Conservation (phyloP, 345 rosid species). For the Gossypium ekmanianum region DNA sequence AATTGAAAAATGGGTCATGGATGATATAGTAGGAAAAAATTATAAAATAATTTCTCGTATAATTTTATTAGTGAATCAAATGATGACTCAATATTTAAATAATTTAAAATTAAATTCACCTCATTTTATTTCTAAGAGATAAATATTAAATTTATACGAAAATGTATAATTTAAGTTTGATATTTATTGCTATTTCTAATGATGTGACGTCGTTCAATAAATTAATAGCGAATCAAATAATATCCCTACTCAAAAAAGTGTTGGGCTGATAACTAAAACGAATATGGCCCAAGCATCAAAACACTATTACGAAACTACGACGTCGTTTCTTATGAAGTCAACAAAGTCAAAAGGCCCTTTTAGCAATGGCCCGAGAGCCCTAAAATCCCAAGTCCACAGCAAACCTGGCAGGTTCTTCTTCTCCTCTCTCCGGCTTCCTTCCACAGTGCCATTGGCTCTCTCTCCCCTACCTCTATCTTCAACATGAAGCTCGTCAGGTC, state of each 20-base stretch:
- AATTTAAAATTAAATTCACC: too few species aligned
- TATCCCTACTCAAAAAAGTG: neutral
- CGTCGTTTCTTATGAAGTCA: neutral
- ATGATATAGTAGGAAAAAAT: too few species aligned
- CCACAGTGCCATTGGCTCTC: neutral
- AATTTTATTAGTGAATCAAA: too few species aligned
- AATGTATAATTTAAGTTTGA: too few species aligned
- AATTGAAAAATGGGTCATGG: accelerated
- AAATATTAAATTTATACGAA: too few species aligned
- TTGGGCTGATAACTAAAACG: neutral
- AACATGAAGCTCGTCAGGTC: conserved; percentile 55
- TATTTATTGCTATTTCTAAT: too few species aligned
- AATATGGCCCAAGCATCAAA: neutral
- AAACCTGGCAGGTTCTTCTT: neutral
- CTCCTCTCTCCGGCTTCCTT: neutral
- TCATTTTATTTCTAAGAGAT: too few species aligned
- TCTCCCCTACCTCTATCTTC: conserved; percentile 5
- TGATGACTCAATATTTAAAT: too few species aligned
- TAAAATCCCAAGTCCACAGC: neutral
- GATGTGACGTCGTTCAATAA: too few species aligned
- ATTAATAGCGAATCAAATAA: too few species aligned
- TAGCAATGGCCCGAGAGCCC: conserved; percentile 2
- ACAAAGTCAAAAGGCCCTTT: neutral
- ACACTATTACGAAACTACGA: neutral
- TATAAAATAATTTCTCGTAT: too few species aligned